phyloP scores from a whole-genome alignment of 805 yeast genomes.

The Metschnikowia cerradonensis region DNA sequence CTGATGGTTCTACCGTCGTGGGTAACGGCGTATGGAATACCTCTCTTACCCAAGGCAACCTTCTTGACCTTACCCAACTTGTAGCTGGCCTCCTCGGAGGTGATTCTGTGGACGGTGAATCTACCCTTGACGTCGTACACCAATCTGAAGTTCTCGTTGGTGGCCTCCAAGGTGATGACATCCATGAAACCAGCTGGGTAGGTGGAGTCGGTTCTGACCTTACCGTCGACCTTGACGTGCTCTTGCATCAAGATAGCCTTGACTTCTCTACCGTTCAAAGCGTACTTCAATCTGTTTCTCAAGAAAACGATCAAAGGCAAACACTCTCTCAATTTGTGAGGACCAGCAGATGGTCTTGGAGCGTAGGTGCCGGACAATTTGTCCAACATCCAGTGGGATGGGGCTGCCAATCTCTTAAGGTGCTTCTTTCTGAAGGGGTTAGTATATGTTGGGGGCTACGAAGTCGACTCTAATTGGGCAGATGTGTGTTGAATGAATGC shows the following conservation, averaged over 20 bases:
- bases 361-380: slow-evolving; percentile 99
- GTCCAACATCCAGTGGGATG: slow-evolving; percentile 99
- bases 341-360: slow-evolving; percentile 99
- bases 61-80: slow-evolving; percentile 97
- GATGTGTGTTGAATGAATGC: neutral
- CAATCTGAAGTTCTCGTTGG: slow-evolving; percentile 99
- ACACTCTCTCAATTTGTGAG: slow-evolving; percentile 98
- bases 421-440: slow-evolving; percentile 81
- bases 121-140: slow-evolving; percentile 98
- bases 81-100: slow-evolving; percentile 97
- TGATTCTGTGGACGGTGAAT: slow-evolving; percentile 98
- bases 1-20: slow-evolving; percentile 99
- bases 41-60: slow-evolving; percentile 97
- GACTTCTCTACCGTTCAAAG: slow-evolving; percentile 98
- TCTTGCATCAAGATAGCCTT: slow-evolving; percentile 98
- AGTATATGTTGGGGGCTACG: slow-evolving; percentile 17
- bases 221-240: slow-evolving; percentile 97
- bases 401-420: slow-evolving; percentile 99
- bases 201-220: slow-evolving; percentile 98
- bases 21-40: slow-evolving; percentile 97
- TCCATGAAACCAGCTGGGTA: slow-evolving; percentile 99
- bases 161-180: slow-evolving; percentile 93
- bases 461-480: slow-evolving; percentile 3
- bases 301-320: slow-evolving; percentile 94
- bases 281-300: slow-evolving; percentile 98